Conservation (phyloP, 768 basidiomycete genomes). For the Xerocomus potaroensis region DNA sequence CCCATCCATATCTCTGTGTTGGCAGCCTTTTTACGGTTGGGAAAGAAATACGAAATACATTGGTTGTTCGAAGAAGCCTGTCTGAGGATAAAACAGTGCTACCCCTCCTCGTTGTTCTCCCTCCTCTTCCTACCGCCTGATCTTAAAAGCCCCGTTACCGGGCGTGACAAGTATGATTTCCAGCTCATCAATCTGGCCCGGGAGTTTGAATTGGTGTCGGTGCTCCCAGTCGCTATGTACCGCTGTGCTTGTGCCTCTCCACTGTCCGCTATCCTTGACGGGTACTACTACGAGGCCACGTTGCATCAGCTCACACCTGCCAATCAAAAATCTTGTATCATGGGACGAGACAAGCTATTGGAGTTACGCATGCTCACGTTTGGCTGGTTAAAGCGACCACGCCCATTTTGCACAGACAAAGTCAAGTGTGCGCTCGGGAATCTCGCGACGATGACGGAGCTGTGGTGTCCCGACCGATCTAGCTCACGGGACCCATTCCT, state of each 20-base stretch:
- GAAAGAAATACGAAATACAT: constrained; percentile 23
- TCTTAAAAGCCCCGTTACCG: constrained; percentile 17
- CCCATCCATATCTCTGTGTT: constrained; percentile 21
- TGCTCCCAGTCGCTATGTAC: constrained; percentile 23
- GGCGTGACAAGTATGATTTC: constrained; percentile 24
- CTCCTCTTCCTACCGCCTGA: constrained; percentile 22
- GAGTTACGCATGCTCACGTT: constrained; percentile 19
- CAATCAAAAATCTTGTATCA: constrained; percentile 23
- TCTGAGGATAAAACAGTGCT: constrained; percentile 19
- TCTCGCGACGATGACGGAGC: constrained; percentile 18
- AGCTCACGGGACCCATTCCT: constrained; percentile 20
- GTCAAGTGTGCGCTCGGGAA: constrained; percentile 20
- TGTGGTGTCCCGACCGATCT: constrained; percentile 19
- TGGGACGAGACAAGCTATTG: constrained; percentile 22
- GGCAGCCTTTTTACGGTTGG: constrained; percentile 21
- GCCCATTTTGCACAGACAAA: constrained; percentile 16
- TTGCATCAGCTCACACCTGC: constrained; percentile 14
- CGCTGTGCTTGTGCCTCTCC: constrained; percentile 18
- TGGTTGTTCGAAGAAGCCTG: constrained; percentile 22
- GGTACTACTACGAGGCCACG: constrained; percentile 19
- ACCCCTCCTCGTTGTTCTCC: constrained; percentile 22
- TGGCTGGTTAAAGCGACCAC: constrained; percentile 14
- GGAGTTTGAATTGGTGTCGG: constrained; percentile 21
- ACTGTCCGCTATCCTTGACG: constrained; percentile 20
- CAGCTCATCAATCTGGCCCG: constrained; percentile 23